Evolutionary conservation across 495 filamentous ascomycete species (phyloP).

Genomic region (Articulospora tetracladia): DNA sequence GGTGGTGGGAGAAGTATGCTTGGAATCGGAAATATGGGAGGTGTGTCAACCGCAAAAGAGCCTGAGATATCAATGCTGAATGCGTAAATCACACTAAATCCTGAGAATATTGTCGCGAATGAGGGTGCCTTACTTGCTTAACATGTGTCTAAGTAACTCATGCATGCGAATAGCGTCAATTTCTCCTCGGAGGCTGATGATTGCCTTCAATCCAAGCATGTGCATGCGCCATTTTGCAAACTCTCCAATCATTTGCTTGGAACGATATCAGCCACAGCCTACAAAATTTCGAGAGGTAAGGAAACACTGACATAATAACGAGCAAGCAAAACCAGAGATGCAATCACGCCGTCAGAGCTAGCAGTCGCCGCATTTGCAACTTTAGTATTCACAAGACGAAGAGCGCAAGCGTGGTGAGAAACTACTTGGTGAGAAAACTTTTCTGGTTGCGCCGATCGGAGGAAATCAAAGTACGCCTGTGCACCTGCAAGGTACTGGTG

Average conservation of each 20-base stretch:
- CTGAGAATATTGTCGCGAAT: neutral
- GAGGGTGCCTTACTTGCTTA: neutral
- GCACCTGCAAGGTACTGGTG: slow-evolving; percentile 7
- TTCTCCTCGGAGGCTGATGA: neutral
- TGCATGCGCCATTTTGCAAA: slow-evolving; percentile 9
- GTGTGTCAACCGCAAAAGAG: neutral
- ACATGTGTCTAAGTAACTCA: slow-evolving; percentile 1
- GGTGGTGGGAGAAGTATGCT: neutral
- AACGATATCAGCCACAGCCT: neutral
- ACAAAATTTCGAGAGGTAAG: neutral
- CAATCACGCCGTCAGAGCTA: slow-evolving; percentile 5
- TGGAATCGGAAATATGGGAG: slow-evolving; percentile 2
- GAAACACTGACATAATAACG: slow-evolving; percentile 2
- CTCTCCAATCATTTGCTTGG: slow-evolving; percentile 8
- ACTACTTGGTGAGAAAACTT: neutral
- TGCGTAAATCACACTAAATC: neutral
- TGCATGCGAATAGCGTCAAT: neutral
- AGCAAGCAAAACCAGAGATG: slow-evolving; percentile 6
- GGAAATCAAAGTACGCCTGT: slow-evolving; percentile 9
- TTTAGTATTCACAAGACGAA: slow-evolving; percentile 3
- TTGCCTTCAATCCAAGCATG: slow-evolving; percentile 3
- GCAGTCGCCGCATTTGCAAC: slow-evolving; percentile 8
- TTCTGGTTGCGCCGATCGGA: neutral
- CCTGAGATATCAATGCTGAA: slow-evolving; percentile 4
- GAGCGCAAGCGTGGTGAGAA: neutral